Conservation (phyloP, 805 yeast species). For the Nakazawaea ishiwadae region DNA sequence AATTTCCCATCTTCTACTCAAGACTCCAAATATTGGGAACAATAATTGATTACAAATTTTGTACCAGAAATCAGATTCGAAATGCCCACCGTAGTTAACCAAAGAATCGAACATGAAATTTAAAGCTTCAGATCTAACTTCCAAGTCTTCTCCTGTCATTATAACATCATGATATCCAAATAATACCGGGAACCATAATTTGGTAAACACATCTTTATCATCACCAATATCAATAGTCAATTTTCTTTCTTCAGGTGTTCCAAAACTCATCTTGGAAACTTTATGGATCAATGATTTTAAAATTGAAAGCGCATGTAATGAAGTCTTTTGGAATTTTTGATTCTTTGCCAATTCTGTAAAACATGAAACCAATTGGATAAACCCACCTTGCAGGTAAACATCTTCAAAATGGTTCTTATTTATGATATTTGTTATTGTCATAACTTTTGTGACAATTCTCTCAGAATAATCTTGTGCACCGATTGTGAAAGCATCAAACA, state of each 20-base stretch:
- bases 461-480: conserved; percentile 64
- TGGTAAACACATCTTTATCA: conserved; percentile 37
- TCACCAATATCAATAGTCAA: conserved; percentile 15
- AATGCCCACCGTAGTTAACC: conserved; percentile 73
- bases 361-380: conserved; percentile 62
- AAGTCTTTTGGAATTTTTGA: conserved; percentile 70
- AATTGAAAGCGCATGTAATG: conserved; percentile 76
- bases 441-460: conserved; percentile 57
- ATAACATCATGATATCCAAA: conserved; percentile 82
- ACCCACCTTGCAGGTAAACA: conserved; percentile 67
- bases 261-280: conserved; percentile 44
- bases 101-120: conserved; percentile 77
- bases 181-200: conserved; percentile 83
- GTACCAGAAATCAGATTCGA: conserved; percentile 78
- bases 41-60: conserved; percentile 68
- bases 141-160: conserved; percentile 91
- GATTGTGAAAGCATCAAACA: conserved; percentile 70
- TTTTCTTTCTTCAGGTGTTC: conserved; percentile 16
- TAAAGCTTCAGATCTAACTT: conserved; percentile 86
- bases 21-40: conserved; percentile 85
- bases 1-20: conserved; percentile 72
- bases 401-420: conserved; percentile 56
- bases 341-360: conserved; percentile 82
- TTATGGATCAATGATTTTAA: conserved; percentile 57
- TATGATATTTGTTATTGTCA: conserved; percentile 57